Percentiles rank a stretch among this genome's conserved stretches.
These are phyloP conservation scores for Podila verticillata DNA, from an alignment of 192 early-diverging fungal genomes.

Conservation along the genomic window DNA sequence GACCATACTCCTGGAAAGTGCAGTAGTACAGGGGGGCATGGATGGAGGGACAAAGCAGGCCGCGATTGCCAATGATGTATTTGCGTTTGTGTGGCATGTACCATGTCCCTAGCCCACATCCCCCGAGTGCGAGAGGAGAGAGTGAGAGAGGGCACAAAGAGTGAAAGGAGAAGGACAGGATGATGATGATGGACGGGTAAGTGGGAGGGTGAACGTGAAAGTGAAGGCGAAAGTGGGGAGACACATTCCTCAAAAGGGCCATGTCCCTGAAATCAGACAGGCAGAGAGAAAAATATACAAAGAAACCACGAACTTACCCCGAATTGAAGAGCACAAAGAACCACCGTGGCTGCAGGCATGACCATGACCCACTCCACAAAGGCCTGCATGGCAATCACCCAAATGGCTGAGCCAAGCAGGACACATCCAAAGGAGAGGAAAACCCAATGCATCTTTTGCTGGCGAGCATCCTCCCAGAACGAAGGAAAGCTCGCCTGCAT, in stretches of 20 bases:
- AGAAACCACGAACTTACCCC: conserved; percentile 20
- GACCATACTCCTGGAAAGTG: too few species aligned
- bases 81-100: too few species aligned
- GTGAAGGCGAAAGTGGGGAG: too few species aligned
- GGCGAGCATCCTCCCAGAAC: conserved; percentile 31
- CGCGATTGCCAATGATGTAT: too few species aligned
- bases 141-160: background rate
- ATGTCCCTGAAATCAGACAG: background rate
- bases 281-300: background rate
- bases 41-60: too few species aligned
- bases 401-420: conserved; percentile 16
- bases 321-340: conserved; percentile 24
- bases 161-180: background rate
- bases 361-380: conserved; percentile 26
- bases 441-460: conserved; percentile 29
- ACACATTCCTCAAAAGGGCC: background rate
- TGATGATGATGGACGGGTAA: background rate
- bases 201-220: background rate
- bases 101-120: too few species aligned
- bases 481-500: conserved; percentile 1
- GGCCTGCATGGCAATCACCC: conserved; percentile 23
- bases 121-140: too few species aligned
- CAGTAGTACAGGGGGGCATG: too few species aligned
- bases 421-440: conserved; percentile 32
- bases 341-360: conserved; percentile 9